These are phyloP conservation scores for Basipetospora chlamydospora DNA, from an alignment of 2,329 filamentous ascomycete genomes.

Conservation along the genomic window DNA sequence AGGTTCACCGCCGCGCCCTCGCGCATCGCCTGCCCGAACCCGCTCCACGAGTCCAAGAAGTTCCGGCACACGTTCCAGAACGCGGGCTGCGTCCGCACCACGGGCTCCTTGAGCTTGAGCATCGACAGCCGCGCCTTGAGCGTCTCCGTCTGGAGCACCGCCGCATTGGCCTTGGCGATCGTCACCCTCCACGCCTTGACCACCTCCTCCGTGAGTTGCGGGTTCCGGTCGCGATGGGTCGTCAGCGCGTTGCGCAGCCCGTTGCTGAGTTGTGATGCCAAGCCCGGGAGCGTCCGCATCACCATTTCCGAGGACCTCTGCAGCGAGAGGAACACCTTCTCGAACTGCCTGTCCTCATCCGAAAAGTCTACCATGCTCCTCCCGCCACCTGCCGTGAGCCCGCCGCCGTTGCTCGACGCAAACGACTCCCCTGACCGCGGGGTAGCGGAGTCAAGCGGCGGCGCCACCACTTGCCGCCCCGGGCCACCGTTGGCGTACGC, in stretches of 20 bases:
- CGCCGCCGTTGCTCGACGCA: slow-evolving; percentile 32
- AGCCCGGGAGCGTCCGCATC: slow-evolving; percentile 53
- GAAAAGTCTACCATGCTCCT: slow-evolving; percentile 45
- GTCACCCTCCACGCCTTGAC: slow-evolving; percentile 55
- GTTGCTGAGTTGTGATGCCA: slow-evolving; percentile 50
- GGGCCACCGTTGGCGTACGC: slow-evolving; percentile 31
- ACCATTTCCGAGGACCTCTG: slow-evolving; percentile 61
- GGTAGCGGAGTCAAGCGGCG: slow-evolving; percentile 46
- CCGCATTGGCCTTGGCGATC: slow-evolving; percentile 54
- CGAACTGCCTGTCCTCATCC: slow-evolving; percentile 70
- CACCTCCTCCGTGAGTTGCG: slow-evolving; percentile 38
- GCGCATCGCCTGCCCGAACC: slow-evolving; percentile 48
- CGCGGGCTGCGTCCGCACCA: slow-evolving; percentile 45
- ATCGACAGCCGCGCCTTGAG: slow-evolving; percentile 59
- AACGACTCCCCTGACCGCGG: slow-evolving; percentile 77
- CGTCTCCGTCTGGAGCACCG: slow-evolving; percentile 58
- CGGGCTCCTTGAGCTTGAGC: slow-evolving; percentile 76
- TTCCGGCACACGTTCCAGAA: slow-evolving; percentile 62
- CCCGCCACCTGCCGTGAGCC: too few relatives aligned
- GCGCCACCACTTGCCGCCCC: slow-evolving; percentile 33
- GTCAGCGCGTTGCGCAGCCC: slow-evolving; percentile 51
- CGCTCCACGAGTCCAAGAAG: slow-evolving; percentile 56
- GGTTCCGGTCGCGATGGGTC: slow-evolving; percentile 31
- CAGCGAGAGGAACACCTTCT: slow-evolving; percentile 65
- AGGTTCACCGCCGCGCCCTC: slow-evolving; percentile 31